Conservation (phyloP, 2,329 filamentous ascomycete genomes). For the Zymoseptoria tritici region DNA sequence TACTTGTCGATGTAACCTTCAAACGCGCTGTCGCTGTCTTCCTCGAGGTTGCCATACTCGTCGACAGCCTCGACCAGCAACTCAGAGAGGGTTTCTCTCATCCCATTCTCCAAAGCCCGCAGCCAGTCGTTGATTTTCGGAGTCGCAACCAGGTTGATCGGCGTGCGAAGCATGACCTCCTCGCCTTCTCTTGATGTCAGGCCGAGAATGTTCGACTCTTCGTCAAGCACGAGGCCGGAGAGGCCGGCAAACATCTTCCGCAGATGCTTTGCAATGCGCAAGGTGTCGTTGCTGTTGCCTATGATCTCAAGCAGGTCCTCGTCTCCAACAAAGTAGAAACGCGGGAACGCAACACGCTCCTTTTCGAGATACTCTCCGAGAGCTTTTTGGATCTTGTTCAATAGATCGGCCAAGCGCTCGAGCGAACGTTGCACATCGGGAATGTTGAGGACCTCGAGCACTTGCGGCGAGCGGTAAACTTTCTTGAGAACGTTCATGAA, state of each 20-base stretch:
- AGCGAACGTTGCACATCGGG: slow-evolving; percentile 92
- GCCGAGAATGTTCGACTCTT: slow-evolving; percentile 80
- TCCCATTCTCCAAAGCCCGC: slow-evolving; percentile 80
- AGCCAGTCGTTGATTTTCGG: slow-evolving; percentile 99
- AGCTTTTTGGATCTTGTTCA: slow-evolving; percentile 99
- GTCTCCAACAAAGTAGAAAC: slow-evolving; percentile 99
- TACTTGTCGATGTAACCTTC: slow-evolving; percentile 75
- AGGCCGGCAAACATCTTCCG: slow-evolving; percentile 99
- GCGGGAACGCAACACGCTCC: slow-evolving; percentile 92
- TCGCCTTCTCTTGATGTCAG: slow-evolving; percentile 96
- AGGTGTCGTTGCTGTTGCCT: slow-evolving; percentile 94
- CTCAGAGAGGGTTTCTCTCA: slow-evolving; percentile 91
- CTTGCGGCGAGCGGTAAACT: slow-evolving; percentile 90
- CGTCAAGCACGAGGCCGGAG: slow-evolving; percentile 82
- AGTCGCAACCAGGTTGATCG: slow-evolving; percentile 86
- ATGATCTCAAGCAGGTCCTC: slow-evolving; percentile 98
- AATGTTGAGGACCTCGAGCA: slow-evolving; percentile 92
- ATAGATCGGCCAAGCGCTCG: slow-evolving; percentile 87
- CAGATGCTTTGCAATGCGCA: slow-evolving; percentile 96
- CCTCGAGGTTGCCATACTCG: slow-evolving; percentile 63
- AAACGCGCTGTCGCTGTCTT: slow-evolving; percentile 63
- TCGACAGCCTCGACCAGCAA: slow-evolving; percentile 78
- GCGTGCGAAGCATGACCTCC: slow-evolving; percentile 75
- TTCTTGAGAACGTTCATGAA: slow-evolving; percentile 99
- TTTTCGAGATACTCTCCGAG: slow-evolving; percentile 97